Evolutionary conservation across 2,329 filamentous ascomycete genomes (phyloP), one percentile per base, ranked within the genome.

Genomic region (Xylariales sp.): DNA sequence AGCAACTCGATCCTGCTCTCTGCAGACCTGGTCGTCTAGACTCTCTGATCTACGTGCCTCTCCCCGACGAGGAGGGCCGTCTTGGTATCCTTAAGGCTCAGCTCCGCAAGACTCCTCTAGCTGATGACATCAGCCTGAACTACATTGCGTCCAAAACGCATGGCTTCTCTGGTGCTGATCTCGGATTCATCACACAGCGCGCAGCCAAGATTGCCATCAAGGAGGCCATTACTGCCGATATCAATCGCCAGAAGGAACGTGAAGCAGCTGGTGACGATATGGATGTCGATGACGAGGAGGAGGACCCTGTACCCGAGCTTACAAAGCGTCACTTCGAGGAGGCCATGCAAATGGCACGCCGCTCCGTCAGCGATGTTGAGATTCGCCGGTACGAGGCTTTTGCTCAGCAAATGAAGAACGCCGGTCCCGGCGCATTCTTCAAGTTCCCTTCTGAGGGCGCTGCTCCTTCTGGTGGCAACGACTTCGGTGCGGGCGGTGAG

Each of bases 201-300:
- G 93, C 93, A 38, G 93, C 95, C 75, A 98, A 98, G 82, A 83
- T 97, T 58, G 93, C 93, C 54, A 98, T 98, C 74, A 98, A 98
- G 79, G 84, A 98, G 72, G 83, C 91, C 20, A 98, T 98, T 55
- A 73, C 81, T 14, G 61, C 76, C 32, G 91, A 97, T 45, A 97
- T 98, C 53, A 87, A 95, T 69, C 86, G 88, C 52, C 74, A 76
- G 59, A 95, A 95, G 80, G 91, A 95, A 70, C 90, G 85, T 46
- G 91, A 95, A 69, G 90, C 85, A 48, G 76, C 83, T 51, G 88
- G 86, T 56, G 85, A 86, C 56, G 85, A 86, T 54, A 72, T 81
- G 47, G 83, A 87, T 54, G 91, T 94, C 80, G 85, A 88, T 31
- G 87, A 93, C 49, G 85, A 88, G 32, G 78, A 65, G 31, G 91